Evolutionary conservation across 1,139 yeast genomes (phyloP), one percentile per base, ranked within the genome.

Genomic region (Geotrichum armillariae): DNA sequence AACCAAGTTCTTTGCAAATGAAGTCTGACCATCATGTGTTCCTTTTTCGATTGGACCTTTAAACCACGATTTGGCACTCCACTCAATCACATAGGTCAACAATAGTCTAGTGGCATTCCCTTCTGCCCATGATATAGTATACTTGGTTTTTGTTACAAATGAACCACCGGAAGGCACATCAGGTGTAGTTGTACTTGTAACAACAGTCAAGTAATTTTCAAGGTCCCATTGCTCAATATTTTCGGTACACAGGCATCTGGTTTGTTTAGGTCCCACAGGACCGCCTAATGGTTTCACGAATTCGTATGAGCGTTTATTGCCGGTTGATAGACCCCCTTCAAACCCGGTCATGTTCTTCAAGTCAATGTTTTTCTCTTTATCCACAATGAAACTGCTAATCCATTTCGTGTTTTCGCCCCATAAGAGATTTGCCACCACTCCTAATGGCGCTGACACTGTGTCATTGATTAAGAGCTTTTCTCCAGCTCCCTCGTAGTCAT

Each of bases 151-250:
- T 7, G 91, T 85, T 47, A 80, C 76, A 67, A 94, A 94, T 1
- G 89, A 76, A 59, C 78, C 80, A 4, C 99, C 99, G 52, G 90
- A 85, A 1, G 99, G 99, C 11, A 94, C 98, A 69, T 93, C 98
- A 0, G 98, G 99, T 0, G 96, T 86, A 21, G 75, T 76, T 0
- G 96, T 86, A 0, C 77, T 66, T 59, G 87, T 91, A 36, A 79
- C 76, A 1, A 88, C 84, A 34, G 78, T 70, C 37, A 85, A 77
- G 53, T 69, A 73, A 31, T 75, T 70, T 12, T 82, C 78, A 40
- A 82, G 67, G 63, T 88, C 88, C 68, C 76, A 80, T 41, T 76
- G 75, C 53, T 84, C 82, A 45, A 88, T 69, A 8, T 77, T 75
- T 60, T 94, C 99, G 1, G 82, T 82, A 50, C 89, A 81, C n/a